Conservation (phyloP, 305 asterid species). For the Caryopteris hybrid region DNA sequence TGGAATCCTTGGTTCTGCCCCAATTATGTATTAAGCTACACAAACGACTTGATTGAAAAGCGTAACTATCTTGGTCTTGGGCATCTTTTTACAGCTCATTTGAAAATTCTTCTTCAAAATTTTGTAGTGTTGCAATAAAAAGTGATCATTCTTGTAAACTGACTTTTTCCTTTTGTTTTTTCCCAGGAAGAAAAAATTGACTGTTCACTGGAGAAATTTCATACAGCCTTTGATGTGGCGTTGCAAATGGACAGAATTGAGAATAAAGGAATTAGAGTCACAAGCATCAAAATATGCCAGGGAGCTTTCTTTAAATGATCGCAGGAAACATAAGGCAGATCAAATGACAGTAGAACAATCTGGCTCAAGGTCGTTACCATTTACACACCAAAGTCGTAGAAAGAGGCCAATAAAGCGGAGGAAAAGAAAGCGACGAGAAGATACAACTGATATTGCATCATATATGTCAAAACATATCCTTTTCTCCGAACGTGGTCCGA, state of each 20-base stretch:
- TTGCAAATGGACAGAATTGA: slow-evolving; percentile 85
- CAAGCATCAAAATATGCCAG: slow-evolving; percentile 56
- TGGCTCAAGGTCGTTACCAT: slow-evolving; percentile 61
- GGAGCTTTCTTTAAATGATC: slow-evolving; percentile 37
- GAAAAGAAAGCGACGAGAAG: slow-evolving; percentile 68
- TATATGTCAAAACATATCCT: slow-evolving; percentile 69
- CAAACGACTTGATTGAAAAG: background rate
- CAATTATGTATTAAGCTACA: background rate
- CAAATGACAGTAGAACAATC: slow-evolving; percentile 40
- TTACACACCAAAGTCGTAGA: slow-evolving; percentile 30
- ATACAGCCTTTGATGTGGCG: slow-evolving; percentile 91
- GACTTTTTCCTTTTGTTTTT: slow-evolving; percentile 11
- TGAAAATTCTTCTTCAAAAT: background rate
- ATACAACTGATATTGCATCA: slow-evolving; percentile 41
- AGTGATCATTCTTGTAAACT: slow-evolving; percentile 5
- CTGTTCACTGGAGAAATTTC: slow-evolving; percentile 80
- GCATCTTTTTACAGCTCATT: background rate
- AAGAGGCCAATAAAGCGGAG: slow-evolving; percentile 60
- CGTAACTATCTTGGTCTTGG: background rate
- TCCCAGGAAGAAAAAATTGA: slow-evolving; percentile 76
- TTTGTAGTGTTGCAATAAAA: background rate
- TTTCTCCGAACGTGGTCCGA: slow-evolving; percentile 62
- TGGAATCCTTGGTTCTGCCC: background rate
- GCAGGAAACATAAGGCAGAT: slow-evolving; percentile 39
- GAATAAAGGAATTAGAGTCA: slow-evolving; percentile 63